Percentiles rank a stretch among this genome's conserved stretches.
Evolutionary conservation across 257 asterid species (phyloP).

Genomic region (Solanum piurae): DNA sequence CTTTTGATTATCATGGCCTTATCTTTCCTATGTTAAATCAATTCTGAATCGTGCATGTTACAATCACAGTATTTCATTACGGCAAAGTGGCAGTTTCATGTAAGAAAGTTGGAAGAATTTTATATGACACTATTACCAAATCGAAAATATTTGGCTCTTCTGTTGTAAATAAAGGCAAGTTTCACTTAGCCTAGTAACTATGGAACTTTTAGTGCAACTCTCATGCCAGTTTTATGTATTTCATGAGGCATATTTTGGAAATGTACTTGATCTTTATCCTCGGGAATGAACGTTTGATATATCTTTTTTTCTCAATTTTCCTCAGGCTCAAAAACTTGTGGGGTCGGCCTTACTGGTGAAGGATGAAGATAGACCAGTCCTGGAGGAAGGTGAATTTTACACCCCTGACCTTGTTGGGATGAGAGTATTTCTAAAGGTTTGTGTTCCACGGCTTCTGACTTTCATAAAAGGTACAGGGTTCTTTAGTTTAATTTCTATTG

Average conservation of each 20-base stretch:
- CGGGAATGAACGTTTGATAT: neutral
- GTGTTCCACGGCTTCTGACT: constrained; percentile 7
- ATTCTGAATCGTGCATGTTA: neutral
- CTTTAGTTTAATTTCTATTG: neutral
- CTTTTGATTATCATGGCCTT: neutral
- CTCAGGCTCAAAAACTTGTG: constrained; percentile 81
- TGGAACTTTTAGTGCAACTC: neutral
- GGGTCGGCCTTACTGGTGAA: constrained; percentile 75
- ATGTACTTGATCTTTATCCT: neutral
- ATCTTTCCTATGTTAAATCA: neutral
- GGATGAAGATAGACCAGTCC: constrained; percentile 65
- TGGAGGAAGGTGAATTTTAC: constrained; percentile 89
- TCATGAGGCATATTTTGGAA: neutral
- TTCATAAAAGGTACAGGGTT: neutral
- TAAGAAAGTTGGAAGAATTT: neutral
- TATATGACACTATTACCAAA: neutral
- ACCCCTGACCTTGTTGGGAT: constrained; percentile 83
- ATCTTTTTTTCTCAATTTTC: constrained; percentile 3
- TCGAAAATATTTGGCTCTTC: neutral
- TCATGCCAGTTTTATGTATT: neutral
- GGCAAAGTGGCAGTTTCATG: neutral
- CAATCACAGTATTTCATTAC: neutral
- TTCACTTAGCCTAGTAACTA: neutral
- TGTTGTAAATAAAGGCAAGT: neutral
- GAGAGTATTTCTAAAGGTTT: constrained; percentile 73